phyloP scores from a whole-genome alignment of 768 basidiomycete genomes.

The Pulveroboletus sp. region DNA sequence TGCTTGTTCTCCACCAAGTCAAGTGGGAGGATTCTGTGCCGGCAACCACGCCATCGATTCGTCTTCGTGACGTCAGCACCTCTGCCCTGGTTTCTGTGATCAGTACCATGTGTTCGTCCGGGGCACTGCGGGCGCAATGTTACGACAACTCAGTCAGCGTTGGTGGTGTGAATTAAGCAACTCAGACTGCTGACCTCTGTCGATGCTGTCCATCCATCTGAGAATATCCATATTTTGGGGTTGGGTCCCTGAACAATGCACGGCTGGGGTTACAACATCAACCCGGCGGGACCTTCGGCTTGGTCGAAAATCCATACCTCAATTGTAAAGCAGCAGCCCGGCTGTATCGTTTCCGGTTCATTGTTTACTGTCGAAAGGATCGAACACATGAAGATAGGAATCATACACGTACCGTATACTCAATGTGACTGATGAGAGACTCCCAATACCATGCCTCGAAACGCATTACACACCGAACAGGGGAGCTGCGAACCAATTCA shows the following conservation, averaged over 20 bases:
- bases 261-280: slow-evolving; percentile 44
- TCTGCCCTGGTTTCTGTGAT: slow-evolving; percentile 80
- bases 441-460: slow-evolving; percentile 89
- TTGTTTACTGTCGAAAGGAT: slow-evolving; percentile 59
- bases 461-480: slow-evolving; percentile 68
- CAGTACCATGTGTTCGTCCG: slow-evolving; percentile 86
- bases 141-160: slow-evolving; percentile 27
- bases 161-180: neutral
- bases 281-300: neutral
- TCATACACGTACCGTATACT: slow-evolving; percentile 74
- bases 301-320: slow-evolving; percentile 49
- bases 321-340: slow-evolving; percentile 91
- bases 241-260: slow-evolving; percentile 73
- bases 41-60: too few relatives aligned
- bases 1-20: too few relatives aligned
- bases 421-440: slow-evolving; percentile 83
- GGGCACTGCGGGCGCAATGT: slow-evolving; percentile 81
- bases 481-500: slow-evolving; percentile 34
- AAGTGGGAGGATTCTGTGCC: too few relatives aligned
- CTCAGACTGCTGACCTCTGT: slow-evolving; percentile 57
- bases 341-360: slow-evolving; percentile 77
- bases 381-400: neutral
- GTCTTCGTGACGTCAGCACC: slow-evolving; percentile 75
- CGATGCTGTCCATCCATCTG: slow-evolving; percentile 92
- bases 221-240: slow-evolving; percentile 72